Evolutionary conservation across 371 early-diverging fungal species (phyloP), one percentile per base, ranked within the genome.

Genomic region (Lichtheimia ornata): DNA sequence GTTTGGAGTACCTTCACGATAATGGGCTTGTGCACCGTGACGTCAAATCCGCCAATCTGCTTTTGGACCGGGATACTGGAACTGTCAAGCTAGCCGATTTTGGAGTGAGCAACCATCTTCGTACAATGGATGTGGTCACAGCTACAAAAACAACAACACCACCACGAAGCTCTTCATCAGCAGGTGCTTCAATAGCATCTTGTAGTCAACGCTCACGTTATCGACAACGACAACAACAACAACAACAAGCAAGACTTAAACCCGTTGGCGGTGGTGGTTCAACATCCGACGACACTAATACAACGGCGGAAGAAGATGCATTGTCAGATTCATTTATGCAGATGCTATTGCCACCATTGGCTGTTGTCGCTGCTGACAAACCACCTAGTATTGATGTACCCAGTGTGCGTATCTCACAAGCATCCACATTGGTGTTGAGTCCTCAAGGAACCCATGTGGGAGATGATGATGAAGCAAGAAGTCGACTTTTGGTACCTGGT

Each of bases 11-110:
- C 73, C 82, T 99, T 27, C 98, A 99, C 70, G 87, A 88, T 53
- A 90, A 88, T 44, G 88, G 88, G 13, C 91, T 98, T 54, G 94
- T 98, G 56, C 99, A 98, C 66, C 87, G 99, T 28, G 99, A 98
- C 67, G 92, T 98, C 62, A 98, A 98, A 80, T 90, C 93, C 82
- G 81, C 64, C 69, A 99, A 99, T 73, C 82, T 98, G 45, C 78
- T 98, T 47, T 68, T 99, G 40, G 86, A 90, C 63, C 95, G 94
- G 43, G 88, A 69, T 45, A 67, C 70, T 18, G 81, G 81, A 1
- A 61, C 65, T 20, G 71, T 80, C 6, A 77, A 69, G 41, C 56
- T 80, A 24, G 77, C 77, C n/a, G 81, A 80, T 63, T 80, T 80
- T 64, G 81, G 81, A 27, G 81, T 80, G 20, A 72, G 71, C 28